A percentile compares a stretch with the other conserved stretches of the same genome.
phyloP scores from a whole-genome alignment of 345 rosid species.

The Aethionema arabicum region DNA sequence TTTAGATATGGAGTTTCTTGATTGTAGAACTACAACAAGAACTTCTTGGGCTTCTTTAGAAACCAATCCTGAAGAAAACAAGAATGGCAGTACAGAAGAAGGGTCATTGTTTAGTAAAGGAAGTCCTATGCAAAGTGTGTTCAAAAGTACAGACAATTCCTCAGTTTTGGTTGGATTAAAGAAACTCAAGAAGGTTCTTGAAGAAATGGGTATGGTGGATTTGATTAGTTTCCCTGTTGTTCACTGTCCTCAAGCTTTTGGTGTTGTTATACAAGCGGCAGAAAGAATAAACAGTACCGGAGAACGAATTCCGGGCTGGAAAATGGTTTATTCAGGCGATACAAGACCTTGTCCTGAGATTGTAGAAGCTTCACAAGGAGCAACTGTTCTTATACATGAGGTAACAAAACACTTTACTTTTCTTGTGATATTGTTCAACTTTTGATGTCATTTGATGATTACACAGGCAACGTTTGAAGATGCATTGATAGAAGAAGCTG shows the following conservation, averaged over 20 bases:
- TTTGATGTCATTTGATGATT: background rate
- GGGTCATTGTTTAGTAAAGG: constrained; percentile 49
- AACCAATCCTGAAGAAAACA: constrained; percentile 26
- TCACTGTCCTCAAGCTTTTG: constrained; percentile 92
- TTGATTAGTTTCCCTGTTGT: constrained; percentile 89
- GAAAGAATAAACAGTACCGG: constrained; percentile 64
- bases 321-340: constrained; percentile 92
- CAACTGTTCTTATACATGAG: constrained; percentile 93
- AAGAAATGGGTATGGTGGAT: constrained; percentile 59
- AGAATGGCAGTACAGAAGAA: constrained; percentile 12
- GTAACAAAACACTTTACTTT: constrained; percentile 37
- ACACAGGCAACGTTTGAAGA: constrained; percentile 98
- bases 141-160: constrained; percentile 50
- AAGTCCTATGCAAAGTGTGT: constrained; percentile 59
- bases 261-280: constrained; percentile 66
- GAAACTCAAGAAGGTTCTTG: constrained; percentile 57
- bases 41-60: constrained; percentile 62
- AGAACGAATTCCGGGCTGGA: constrained; percentile 86
- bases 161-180: constrained; percentile 44
- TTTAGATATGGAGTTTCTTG: constrained; percentile 85
- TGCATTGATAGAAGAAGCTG: constrained; percentile 79
- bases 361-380: constrained; percentile 68
- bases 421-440: background rate
- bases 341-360: constrained; percentile 86
- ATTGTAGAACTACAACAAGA: constrained; percentile 70